Conservation (phyloP, 2,329 filamentous ascomycete species). For the Aaosphaeria arxii region DNA sequence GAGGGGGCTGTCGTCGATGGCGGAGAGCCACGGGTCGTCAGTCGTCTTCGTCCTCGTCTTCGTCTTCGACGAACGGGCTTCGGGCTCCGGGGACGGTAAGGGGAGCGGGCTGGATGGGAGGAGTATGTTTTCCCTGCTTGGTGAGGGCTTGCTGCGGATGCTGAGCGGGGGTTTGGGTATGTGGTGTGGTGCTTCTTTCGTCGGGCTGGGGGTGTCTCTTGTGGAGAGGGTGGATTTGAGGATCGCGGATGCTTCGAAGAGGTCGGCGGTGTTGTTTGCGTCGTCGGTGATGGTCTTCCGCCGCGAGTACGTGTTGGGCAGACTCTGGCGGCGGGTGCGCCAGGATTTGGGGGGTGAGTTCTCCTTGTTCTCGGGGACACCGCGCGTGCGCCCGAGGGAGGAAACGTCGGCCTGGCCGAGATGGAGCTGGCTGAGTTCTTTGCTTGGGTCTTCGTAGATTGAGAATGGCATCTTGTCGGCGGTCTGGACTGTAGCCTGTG, state of each 20-base stretch:
- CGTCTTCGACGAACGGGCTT: constrained; percentile 11
- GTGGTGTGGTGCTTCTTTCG: not conserved
- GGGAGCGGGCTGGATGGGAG: constrained; percentile 29
- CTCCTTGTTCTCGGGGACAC: constrained; percentile 19
- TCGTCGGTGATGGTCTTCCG: not conserved
- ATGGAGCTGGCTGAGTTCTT: constrained; percentile 11
- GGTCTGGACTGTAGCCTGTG: constrained; percentile 11
- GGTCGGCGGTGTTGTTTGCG: constrained; percentile 4
- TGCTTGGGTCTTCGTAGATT: constrained; percentile 30
- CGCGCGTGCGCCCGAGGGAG: constrained; percentile 3
- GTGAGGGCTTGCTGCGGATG: constrained; percentile 12
- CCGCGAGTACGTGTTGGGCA: constrained; percentile 15
- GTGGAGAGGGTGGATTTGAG: not conserved
- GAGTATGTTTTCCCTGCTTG: constrained; percentile 19
- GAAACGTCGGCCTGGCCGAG: constrained; percentile 5
- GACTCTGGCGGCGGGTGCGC: constrained; percentile 18
- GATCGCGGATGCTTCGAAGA: constrained; percentile 17
- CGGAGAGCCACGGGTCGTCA: too few species aligned
- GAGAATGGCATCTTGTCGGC: constrained; percentile 22
- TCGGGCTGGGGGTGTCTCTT: not conserved
- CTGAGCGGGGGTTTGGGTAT: constrained; percentile 6
- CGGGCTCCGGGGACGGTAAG: constrained; percentile 26
- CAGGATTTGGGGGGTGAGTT: constrained; percentile 26
- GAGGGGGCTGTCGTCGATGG: constrained; percentile 24
- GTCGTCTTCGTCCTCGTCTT: too few species aligned